Base-by-base conservation (phyloP, 2,329 filamentous ascomycete genomes). In the Nemania sp. region DNA sequence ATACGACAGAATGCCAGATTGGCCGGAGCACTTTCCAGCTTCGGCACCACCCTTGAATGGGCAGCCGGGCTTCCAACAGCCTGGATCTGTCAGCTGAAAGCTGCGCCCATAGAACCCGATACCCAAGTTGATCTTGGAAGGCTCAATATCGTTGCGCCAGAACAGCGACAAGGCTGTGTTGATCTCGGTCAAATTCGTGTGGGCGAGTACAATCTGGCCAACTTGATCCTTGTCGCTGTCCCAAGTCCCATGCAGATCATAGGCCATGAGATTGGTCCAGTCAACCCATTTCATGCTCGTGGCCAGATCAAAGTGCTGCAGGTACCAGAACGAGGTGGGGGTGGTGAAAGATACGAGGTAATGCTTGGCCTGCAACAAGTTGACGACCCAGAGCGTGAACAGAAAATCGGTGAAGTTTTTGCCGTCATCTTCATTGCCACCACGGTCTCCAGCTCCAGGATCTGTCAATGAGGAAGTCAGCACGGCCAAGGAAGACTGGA, bases 141-240 rank as follows among this genome's bases (percentile, higher is more conserved):
- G 77, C 0, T 75, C 70, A 1, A 88, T 73, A 24, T 80, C 71
- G 32, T 78, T 80, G 2, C 82, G 76, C 83, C 85, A 86, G 4
- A 87, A 73, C 0, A 86, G 79, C 3, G 84, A 79, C 0, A 84
- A 55, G 0, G 77, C 77, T 0, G 70, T 29, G 5, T 81, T 75
- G 20, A 85, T 85, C 72, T 86, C 83, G 1, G 82, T 83, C 0
- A 86, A 62, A 68, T 86, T 85, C 0, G 84, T 83, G 66, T 86
- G 83, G 0, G 74, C 74, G 3, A 77, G 72, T 5, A 83, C 75
- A 32, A 32, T 74, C 69, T 20, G n/a, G 13, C 38, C 38, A 22
- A 53, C 20, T 22, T 57, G 54, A 1, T 69, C 29, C 0, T 79
- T 77, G 0, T 70, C 24, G 0, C 55, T 13, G 66, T 84, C 82